Evolutionary conservation across 306 rosid species (phyloP).

Genomic region (Rosa rugosa): DNA sequence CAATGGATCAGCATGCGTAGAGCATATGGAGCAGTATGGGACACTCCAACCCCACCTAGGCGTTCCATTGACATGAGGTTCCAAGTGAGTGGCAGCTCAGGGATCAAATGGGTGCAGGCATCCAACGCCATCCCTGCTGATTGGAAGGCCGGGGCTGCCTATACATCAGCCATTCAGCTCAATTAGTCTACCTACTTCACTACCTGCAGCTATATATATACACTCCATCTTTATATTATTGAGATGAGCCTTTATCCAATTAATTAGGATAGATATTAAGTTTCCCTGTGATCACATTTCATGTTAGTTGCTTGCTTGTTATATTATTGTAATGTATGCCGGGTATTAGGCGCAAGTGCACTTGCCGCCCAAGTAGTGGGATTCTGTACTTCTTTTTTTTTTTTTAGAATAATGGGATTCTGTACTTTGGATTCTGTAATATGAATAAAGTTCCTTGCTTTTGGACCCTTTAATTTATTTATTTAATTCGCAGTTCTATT

Average conservation of each 20-base stretch:
- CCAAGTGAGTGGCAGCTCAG: constrained; percentile 54
- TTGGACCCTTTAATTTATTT: background rate
- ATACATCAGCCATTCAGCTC: constrained; percentile 63
- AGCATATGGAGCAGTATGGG: constrained; percentile 71
- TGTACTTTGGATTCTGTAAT: background rate
- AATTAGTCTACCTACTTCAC: constrained; percentile 3
- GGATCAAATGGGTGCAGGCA: constrained; percentile 49
- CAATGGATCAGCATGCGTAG: constrained; percentile 69
- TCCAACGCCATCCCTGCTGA: constrained; percentile 52
- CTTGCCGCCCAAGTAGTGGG: constrained; percentile 9
- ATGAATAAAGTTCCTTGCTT: constrained; percentile 14
- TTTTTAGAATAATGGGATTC: background rate
- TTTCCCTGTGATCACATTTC: background rate
- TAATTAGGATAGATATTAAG: background rate
- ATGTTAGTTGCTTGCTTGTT: background rate
- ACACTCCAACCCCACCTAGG: constrained; percentile 51
- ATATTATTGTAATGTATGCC: constrained; percentile 6
- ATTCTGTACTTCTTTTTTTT: background rate
- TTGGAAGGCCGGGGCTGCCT: constrained; percentile 67
- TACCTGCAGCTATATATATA: background rate
- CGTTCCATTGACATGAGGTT: constrained; percentile 57
- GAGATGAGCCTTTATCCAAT: background rate
- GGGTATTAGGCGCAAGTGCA: background rate
- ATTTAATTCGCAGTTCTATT: too few species aligned
- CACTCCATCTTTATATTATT: background rate